Evolutionary conservation across 805 yeast species (phyloP).

Genomic region (Candida ulmi): DNA sequence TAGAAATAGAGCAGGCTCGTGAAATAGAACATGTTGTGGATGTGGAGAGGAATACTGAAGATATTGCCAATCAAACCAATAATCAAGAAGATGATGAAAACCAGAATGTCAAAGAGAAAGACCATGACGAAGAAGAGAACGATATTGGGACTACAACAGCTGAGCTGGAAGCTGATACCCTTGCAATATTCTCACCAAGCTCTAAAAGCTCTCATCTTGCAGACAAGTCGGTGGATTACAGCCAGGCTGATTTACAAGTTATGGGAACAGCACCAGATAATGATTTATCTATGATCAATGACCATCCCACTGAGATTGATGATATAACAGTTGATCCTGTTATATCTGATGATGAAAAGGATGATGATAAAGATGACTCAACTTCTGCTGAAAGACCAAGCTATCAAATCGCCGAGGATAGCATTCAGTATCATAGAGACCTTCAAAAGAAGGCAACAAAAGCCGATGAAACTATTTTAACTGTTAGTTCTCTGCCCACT

Average conservation of each 20-base stretch:
- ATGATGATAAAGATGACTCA: not conserved
- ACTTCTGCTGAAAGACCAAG: conserved; percentile 20
- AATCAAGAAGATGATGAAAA: no score
- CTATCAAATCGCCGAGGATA: conserved; percentile 15
- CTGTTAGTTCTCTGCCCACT: no score
- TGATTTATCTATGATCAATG: not conserved
- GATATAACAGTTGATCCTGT: conserved; percentile 8
- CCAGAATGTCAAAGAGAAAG: no score
- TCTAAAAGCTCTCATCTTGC: not conserved
- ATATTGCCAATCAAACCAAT: no score
- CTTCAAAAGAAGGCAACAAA: not conserved
- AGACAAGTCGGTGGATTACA: not conserved
- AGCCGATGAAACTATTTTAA: no score
- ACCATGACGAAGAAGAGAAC: no score
- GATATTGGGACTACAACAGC: no score
- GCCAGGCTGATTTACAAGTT: conserved; percentile 18
- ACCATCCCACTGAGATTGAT: not conserved
- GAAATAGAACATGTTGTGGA: no score
- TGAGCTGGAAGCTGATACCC: not conserved
- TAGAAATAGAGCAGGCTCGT: no score
- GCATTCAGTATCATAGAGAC: conserved; percentile 3
- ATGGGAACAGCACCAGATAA: conserved; percentile 21
- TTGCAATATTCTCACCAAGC: not conserved
- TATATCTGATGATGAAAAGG: conserved; percentile 20
- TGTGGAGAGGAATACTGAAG: no score